Percentiles rank a stretch among this genome's conserved stretches.
phyloP scores from a whole-genome alignment of 768 basidiomycete genomes.

The Kwoniella bestiolae region DNA sequence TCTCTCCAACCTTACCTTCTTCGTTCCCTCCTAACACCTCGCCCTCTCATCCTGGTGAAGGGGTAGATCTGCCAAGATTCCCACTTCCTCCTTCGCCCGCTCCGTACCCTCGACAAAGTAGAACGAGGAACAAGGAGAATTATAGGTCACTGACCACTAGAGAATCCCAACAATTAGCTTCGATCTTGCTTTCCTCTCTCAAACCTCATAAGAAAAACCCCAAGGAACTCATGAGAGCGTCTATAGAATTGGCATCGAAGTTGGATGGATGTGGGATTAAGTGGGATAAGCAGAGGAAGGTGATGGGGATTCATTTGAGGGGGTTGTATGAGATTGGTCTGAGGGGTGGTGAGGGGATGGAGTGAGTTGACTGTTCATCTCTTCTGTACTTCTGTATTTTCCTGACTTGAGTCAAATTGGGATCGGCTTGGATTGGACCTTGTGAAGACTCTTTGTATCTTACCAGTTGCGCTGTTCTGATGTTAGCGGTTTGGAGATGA shows the following conservation, averaged over 20 bases:
- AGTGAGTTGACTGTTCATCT: conserved; percentile 32
- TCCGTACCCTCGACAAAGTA: neutral
- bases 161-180: neutral
- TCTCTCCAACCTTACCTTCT: neutral
- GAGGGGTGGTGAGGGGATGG: conserved; percentile 22
- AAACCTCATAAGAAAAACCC: conserved; percentile 1
- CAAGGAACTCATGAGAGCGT: conserved; percentile 37
- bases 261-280: conserved; percentile 40
- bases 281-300: conserved; percentile 40
- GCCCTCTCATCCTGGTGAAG: neutral
- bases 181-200: neutral
- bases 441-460: too few species aligned
- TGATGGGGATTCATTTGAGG: conserved; percentile 49
- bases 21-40: neutral
- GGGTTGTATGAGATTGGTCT: conserved; percentile 46
- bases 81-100: neutral
- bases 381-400: too few species aligned
- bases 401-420: too few species aligned
- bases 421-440: too few species aligned
- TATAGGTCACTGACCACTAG: conserved; percentile 2
- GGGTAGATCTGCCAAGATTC: neutral
- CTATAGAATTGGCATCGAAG: conserved; percentile 34
- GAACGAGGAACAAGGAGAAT: neutral
- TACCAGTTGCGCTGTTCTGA: too few species aligned
- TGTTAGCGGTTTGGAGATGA: too few species aligned